phyloP scores from a whole-genome alignment of 2,329 filamentous ascomycete genomes.

The Chaetothyriales sp. region DNA sequence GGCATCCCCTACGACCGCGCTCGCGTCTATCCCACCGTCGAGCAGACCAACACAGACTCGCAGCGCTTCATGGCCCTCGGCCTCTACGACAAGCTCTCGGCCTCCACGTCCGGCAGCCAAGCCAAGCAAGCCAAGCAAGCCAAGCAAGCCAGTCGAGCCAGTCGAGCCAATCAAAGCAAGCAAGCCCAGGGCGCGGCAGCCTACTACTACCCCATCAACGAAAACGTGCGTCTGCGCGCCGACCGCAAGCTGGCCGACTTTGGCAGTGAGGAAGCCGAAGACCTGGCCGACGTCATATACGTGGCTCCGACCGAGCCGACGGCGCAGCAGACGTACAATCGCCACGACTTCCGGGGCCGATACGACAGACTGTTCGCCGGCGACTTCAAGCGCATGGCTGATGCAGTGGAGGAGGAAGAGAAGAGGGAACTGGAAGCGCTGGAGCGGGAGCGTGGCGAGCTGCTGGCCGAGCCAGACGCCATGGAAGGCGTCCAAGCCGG shows the following conservation, averaged over 20 bases:
- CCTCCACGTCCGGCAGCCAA: background rate
- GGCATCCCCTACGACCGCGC: slow-evolving; percentile 31
- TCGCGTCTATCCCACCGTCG: slow-evolving; percentile 47
- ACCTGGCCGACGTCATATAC: slow-evolving; percentile 35
- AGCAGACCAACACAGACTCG: slow-evolving; percentile 39
- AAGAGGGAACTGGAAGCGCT: slow-evolving; percentile 8
- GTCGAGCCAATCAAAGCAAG: background rate
- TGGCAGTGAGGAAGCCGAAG: slow-evolving; percentile 25
- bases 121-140: slow-evolving; percentile 19
- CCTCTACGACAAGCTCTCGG: slow-evolving; percentile 33
- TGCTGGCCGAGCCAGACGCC: slow-evolving; percentile 11
- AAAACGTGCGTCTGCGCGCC: slow-evolving; percentile 34
- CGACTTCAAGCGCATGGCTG: slow-evolving; percentile 9
- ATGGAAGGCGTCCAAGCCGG: slow-evolving; percentile 7
- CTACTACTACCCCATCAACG: slow-evolving; percentile 47
- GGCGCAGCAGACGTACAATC: slow-evolving; percentile 11
- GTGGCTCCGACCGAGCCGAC: slow-evolving; percentile 38
- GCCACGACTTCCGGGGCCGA: slow-evolving; percentile 31
- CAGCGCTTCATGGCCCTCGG: slow-evolving; percentile 47
- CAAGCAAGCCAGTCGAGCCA: slow-evolving; percentile 16
- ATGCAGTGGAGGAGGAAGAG: slow-evolving; percentile 14
- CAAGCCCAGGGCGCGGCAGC: slow-evolving; percentile 38
- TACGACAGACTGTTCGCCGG: slow-evolving; percentile 33
- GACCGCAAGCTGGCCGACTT: slow-evolving; percentile 25
- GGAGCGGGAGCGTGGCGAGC: slow-evolving; percentile 18